Evolutionary conservation across 2,329 filamentous ascomycete species (phyloP), one percentile per base, ranked within the genome.

Genomic region (Monosporascus sp.): DNA sequence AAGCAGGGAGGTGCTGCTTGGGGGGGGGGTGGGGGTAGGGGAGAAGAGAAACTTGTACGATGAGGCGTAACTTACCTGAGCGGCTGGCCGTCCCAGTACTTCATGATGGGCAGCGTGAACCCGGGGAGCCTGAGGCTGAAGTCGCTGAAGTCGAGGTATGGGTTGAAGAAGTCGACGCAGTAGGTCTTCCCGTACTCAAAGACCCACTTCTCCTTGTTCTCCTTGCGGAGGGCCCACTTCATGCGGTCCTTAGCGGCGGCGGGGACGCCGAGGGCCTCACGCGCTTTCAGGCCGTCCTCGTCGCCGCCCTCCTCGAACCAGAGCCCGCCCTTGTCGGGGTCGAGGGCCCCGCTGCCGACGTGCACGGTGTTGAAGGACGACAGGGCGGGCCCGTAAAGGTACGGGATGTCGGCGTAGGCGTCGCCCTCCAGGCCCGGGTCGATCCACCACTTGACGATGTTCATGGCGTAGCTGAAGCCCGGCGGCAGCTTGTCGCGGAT

Each of bases 351-450:
- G 1, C 72, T 66, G 0, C 90, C 89, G 2, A 92, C 79, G 43
- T 86, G 74, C 15, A 97, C 72, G 22, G 82, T 76, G 65, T 96
- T 96, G 68, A 96, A 91, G 2, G 84, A 88, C 54, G 85, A 88
- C 49, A 96, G 69, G 0, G 90, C 85, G 0, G 90, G 86, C 0
- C 93, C 92, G 64, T 94, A 97, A 4, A 97, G 72, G 64, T 91
- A 90, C 1, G 93, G 94, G 61, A 81, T 77, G 64, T 97, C 92
- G 4, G 89, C 88, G 61, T 96, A 92, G 0, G 89, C 85, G 68
- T 99, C 92, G 9, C 91, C 92, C 8, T 97, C 90, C 0, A 99
- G 74, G 0, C 91, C 90, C 0, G 93, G 93, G 66, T 99, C 93
- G 48, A 97, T 87, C 75, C 85, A 89, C 88, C 89, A 95, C 62